Evolutionary conservation across 169 alveolate species (phyloP).

Genomic region (Eimeria necatrix): DNA sequence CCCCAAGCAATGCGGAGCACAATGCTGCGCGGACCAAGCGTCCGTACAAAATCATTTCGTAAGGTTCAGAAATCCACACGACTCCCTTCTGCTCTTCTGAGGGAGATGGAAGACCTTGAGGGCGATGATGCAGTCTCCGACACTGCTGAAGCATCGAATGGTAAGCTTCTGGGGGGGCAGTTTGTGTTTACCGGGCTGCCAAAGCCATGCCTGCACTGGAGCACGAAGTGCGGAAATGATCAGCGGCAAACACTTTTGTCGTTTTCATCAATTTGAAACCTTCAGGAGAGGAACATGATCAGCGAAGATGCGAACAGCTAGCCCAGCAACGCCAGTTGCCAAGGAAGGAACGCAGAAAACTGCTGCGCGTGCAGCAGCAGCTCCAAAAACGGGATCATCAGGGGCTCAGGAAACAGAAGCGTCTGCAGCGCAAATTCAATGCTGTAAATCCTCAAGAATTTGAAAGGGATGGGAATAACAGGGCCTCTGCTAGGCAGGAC

Average conservation of each 20-base stretch:
- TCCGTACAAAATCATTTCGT: constrained; percentile 3
- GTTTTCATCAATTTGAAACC: not conserved
- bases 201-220: too few relatives aligned
- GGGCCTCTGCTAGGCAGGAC: not conserved
- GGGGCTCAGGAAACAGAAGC: not conserved
- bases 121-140: not conserved
- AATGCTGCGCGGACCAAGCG: not conserved
- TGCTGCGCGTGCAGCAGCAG: constrained; percentile 65
- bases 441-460: not conserved
- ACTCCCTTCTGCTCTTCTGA: constrained; percentile 46
- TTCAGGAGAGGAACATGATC: not conserved
- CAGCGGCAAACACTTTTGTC: not conserved
- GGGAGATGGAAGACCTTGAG: constrained; percentile 39
- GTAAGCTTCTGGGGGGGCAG: constrained; percentile 5
- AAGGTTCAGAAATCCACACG: constrained; percentile 45
- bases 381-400: constrained; percentile 55
- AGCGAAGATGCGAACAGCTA: constrained; percentile 15
- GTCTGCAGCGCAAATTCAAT: not conserved
- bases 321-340: constrained; percentile 49
- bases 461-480: not conserved
- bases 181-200: too few relatives aligned
- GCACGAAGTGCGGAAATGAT: too few relatives aligned
- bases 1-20: constrained; percentile 9
- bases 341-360: constrained; percentile 68
- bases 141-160: not conserved